Base-by-base conservation (phyloP, 2,329 filamentous ascomycete species). In the Lecanosticta acicola region DNA sequence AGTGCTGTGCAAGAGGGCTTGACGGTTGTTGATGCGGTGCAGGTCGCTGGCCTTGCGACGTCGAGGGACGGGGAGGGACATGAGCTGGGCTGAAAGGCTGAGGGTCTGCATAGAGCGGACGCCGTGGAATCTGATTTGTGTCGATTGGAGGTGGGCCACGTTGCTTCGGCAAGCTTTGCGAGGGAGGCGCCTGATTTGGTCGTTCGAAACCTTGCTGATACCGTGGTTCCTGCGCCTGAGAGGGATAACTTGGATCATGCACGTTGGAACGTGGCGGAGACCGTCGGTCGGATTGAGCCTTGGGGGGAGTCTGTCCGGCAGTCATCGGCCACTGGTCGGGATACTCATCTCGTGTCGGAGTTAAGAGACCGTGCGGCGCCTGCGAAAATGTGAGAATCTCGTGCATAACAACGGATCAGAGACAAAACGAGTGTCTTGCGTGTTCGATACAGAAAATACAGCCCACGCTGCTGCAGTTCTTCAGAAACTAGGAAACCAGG, bases 321-420 rank as follows among this genome's bases (percentile, higher is more conserved):
- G 47, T 46, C 45, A 54, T 51, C 5, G 51, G 39, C 59, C 58
- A 44, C 59, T 59, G 39, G 57, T 55, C 33, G 63, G 51, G 48
- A 32, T 54, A 49, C 14, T 54, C 45, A 18, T 51, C 43, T 24
- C 36, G 21, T n/a, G 43, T 16, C 8, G 46, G 42, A 4, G 50
- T 45, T 29, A 33, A 41, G 24, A 32, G 24, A 11, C 24, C 24
- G 11, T 29, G 5, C 7, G 24, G 24, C 5, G 24, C 24, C 24
- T 29, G 24, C 11, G 24, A 29, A 5, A 11, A 5, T 7, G 24
- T 29, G 7, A 29, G 24, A 29, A 29, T 11, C n/a, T n/a, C n/a
- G n/a, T n/a, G n/a, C n/a, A n/a, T n/a, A n/a, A n/a, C n/a, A n/a
- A n/a, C n/a, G n/a, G n/a, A n/a, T n/a, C n/a, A n/a, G n/a, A n/a